phyloP scores from a whole-genome alignment of 1,139 yeast genomes.

The Blastobotrys elegans region DNA sequence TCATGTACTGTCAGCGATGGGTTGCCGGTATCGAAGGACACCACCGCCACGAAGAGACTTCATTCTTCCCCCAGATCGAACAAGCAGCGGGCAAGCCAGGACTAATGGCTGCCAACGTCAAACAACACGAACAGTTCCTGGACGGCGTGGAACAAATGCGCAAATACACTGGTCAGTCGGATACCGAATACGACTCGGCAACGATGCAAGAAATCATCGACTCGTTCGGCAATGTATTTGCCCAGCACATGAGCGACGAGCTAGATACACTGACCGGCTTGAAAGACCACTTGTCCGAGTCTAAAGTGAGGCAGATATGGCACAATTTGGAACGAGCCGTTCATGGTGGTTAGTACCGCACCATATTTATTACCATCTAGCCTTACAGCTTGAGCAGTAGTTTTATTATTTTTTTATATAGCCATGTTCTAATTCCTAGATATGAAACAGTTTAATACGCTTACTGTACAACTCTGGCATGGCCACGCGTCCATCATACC shows the following conservation, averaged over 20 bases:
- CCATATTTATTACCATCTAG: too few relatives aligned
- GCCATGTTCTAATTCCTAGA: neutral
- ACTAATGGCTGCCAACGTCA: slow-evolving; percentile 4
- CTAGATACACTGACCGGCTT: slow-evolving; percentile 3
- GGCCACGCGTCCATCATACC: neutral
- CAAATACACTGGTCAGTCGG: neutral
- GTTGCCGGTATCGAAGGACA: slow-evolving; percentile 1
- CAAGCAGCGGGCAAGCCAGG: slow-evolving; percentile 6
- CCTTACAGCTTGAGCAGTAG: too few relatives aligned
- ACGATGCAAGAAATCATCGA: slow-evolving; percentile 3
- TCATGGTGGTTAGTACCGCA: slow-evolving; percentile 2
- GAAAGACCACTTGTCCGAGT: slow-evolving; percentile 2
- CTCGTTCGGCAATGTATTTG: slow-evolving; percentile 7
- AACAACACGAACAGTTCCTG: slow-evolving; percentile 4
- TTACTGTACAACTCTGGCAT: neutral
- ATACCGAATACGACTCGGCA: neutral
- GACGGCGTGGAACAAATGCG: slow-evolving; percentile 1
- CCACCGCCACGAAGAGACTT: slow-evolving; percentile 6
- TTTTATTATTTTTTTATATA: too few relatives aligned
- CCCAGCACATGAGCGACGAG: slow-evolving; percentile 7
- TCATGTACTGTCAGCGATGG: slow-evolving; percentile 7
- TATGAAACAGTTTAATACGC: neutral
- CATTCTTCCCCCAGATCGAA: slow-evolving; percentile 9
- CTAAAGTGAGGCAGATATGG: slow-evolving; percentile 1
- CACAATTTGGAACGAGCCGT: neutral